A percentile compares a stretch with the other conserved stretches of the same genome.
These are phyloP conservation scores for Botrytis aclada DNA, from an alignment of 2,329 filamentous ascomycete genomes.

Conservation along the genomic window DNA sequence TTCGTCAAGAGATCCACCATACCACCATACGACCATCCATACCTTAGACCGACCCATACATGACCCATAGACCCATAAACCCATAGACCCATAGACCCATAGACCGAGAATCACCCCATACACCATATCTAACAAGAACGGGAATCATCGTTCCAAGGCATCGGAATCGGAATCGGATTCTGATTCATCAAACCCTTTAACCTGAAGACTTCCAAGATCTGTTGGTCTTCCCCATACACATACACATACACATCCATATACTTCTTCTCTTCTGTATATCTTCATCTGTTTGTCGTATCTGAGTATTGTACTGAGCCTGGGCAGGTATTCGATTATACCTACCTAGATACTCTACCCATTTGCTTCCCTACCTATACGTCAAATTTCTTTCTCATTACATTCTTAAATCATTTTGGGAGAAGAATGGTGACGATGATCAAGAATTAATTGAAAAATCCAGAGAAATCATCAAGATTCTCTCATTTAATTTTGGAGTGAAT, in stretches of 20 bases:
- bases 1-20: background rate
- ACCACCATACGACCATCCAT: background rate
- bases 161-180: background rate
- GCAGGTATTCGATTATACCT: background rate
- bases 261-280: background rate
- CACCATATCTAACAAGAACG: background rate
- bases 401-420: background rate
- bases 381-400: background rate
- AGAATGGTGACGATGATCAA: background rate
- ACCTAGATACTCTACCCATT: background rate
- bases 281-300: background rate
- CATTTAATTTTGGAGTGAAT: background rate
- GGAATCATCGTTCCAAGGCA: background rate
- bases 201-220: background rate
- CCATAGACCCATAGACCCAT: background rate
- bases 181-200: background rate
- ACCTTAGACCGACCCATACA: background rate
- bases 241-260: background rate
- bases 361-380: background rate
- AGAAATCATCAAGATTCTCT: background rate
- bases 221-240: background rate
- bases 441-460: background rate
- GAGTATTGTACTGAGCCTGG: background rate
- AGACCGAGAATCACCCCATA: conserved; percentile 11
- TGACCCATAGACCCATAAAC: background rate